Conservation (phyloP, 345 rosid genomes). For the Trapa incisa region DNA sequence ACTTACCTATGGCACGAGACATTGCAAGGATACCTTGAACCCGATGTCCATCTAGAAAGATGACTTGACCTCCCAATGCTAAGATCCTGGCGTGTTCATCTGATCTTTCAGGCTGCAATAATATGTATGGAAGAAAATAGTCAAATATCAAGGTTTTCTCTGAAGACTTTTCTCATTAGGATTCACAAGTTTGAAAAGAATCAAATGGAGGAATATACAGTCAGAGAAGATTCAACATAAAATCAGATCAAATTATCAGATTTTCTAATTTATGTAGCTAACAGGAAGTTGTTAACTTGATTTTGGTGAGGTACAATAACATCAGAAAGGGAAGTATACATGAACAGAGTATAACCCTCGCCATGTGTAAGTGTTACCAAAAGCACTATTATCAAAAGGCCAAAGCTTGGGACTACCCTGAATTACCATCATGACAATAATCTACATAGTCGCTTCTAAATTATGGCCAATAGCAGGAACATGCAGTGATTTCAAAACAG, state of each 20-base stretch:
- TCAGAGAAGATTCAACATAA: not conserved
- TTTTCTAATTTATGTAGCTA: not conserved
- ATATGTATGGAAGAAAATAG: not conserved
- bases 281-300: not conserved
- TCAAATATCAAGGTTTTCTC: not conserved
- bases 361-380: not conserved
- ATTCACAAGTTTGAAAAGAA: not conserved
- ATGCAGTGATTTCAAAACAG: too few relatives aligned
- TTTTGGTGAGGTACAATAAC: not conserved
- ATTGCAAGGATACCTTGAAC: slow-evolving; percentile 81
- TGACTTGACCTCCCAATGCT: slow-evolving; percentile 62
- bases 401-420: not conserved
- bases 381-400: not conserved
- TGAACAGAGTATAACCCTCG: not conserved
- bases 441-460: too few relatives aligned
- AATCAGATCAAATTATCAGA: not conserved
- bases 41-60: slow-evolving; percentile 44
- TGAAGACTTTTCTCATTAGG: too few relatives aligned
- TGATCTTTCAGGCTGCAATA: slow-evolving; percentile 59
- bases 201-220: not conserved
- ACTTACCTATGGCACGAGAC: slow-evolving; percentile 77
- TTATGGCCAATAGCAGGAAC: too few relatives aligned
- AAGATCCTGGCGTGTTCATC: slow-evolving; percentile 65
- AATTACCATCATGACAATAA: too few relatives aligned
- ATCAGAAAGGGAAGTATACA: not conserved